These are phyloP conservation scores for Rhizophagus sp. DNA, from an alignment of 192 early-diverging fungal genomes.

Conservation along the genomic window DNA sequence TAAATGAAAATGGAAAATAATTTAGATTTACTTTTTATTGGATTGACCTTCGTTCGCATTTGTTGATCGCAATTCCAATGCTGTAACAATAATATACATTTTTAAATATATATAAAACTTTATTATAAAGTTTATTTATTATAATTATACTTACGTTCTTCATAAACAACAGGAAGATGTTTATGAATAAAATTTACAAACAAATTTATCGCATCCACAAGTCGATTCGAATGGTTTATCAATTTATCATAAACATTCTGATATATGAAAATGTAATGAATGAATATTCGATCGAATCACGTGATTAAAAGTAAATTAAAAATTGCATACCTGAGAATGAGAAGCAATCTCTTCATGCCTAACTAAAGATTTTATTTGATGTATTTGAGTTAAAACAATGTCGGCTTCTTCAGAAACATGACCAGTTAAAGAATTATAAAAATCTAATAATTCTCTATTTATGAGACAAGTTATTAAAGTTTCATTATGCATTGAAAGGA, in stretches of 20 bases:
- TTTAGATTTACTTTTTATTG: background rate
- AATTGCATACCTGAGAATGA: no score
- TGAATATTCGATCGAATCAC: no score
- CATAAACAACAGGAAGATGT: background rate
- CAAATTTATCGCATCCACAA: constrained; percentile 11
- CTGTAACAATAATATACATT: no score
- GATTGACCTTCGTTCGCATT: background rate
- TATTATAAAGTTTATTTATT: no score
- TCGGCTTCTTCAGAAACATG: background rate
- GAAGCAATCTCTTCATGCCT: background rate
- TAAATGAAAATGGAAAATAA: background rate
- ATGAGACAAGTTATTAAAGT: background rate
- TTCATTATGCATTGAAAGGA: constrained; percentile 21
- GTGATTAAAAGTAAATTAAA: no score
- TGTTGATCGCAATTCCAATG: background rate
- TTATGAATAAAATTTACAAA: constrained; percentile 17
- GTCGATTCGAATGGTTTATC: background rate
- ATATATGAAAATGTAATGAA: no score
- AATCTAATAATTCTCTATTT: background rate
- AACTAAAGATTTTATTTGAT: background rate
- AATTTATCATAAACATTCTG: constrained; percentile 10
- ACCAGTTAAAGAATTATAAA: constrained; percentile 6
- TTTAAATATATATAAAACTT: no score
- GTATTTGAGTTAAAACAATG: background rate
- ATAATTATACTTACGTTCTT: constrained; percentile 26